Evolutionary conservation across 352 stramenopile genomes (phyloP).

Genomic region (Pythium graminicola): DNA sequence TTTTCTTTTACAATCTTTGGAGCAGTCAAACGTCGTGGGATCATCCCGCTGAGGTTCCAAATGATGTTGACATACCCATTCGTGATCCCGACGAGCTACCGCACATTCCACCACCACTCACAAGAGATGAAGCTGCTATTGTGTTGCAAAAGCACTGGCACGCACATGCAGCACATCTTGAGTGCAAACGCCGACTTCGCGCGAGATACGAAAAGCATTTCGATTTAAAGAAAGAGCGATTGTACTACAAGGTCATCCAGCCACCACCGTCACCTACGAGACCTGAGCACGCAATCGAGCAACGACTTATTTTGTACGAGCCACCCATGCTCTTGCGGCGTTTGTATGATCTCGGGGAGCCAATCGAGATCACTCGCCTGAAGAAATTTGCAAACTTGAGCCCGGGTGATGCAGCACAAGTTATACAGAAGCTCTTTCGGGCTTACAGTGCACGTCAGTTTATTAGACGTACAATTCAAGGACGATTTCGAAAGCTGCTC

Average conservation of each 20-base stretch:
- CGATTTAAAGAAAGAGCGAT: slow-evolving; percentile 41
- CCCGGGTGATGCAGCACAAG: slow-evolving; percentile 40
- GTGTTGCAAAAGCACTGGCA: slow-evolving; percentile 43
- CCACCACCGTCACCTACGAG: slow-evolving; percentile 2
- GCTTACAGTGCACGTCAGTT: slow-evolving; percentile 34
- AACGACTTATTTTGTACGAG: slow-evolving; percentile 16
- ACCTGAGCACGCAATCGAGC: background rate
- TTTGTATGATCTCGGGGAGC: slow-evolving; percentile 56
- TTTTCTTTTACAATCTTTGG: slow-evolving; percentile 80
- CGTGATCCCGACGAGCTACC: slow-evolving; percentile 57
- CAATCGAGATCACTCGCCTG: slow-evolving; percentile 50
- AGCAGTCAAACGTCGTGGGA: slow-evolving; percentile 40
- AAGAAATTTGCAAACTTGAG: slow-evolving; percentile 42
- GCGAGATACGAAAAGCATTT: slow-evolving; percentile 65
- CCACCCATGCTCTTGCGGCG: slow-evolving; percentile 37
- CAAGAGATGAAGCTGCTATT: slow-evolving; percentile 38
- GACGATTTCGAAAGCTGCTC: slow-evolving; percentile 51
- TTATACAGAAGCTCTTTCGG: slow-evolving; percentile 50
- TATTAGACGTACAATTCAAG: slow-evolving; percentile 34
- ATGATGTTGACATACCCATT: slow-evolving; percentile 54
- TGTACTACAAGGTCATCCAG: slow-evolving; percentile 46
- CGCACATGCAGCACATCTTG: slow-evolving; percentile 23
- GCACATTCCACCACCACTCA: slow-evolving; percentile 42
- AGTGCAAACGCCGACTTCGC: slow-evolving; percentile 25
- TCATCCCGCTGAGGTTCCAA: slow-evolving; percentile 31